Conservation (phyloP, 139 green algal genomes). For the Coccomyxa sp. region DNA sequence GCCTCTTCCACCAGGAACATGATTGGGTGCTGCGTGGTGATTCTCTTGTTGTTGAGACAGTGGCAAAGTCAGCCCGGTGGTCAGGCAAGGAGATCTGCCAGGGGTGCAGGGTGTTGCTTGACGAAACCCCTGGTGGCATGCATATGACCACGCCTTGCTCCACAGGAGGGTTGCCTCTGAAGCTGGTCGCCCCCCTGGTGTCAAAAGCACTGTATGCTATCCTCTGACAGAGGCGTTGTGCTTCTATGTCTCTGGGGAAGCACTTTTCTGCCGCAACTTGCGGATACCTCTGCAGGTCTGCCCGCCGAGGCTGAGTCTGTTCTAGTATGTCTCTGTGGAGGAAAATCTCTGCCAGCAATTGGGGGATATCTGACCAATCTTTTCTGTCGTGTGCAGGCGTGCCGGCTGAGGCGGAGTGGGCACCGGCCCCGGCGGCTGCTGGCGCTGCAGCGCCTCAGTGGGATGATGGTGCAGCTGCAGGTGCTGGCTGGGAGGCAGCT, state of each 20-base stretch:
- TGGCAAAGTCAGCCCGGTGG: too few species aligned
- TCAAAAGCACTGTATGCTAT: neutral
- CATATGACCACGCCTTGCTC: too few species aligned
- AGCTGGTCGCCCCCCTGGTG: too few species aligned
- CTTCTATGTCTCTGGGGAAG: neutral
- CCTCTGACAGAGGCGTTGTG: neutral
- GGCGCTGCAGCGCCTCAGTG: conserved; percentile 26
- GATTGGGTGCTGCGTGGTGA: too few species aligned
- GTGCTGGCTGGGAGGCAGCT: conserved; percentile 55
- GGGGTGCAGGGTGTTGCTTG: too few species aligned
- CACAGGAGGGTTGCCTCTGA: too few species aligned
- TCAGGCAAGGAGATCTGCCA: too few species aligned
- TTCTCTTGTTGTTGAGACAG: too few species aligned
- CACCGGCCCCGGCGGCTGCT: conserved; percentile 2
- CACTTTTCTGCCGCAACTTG: neutral
- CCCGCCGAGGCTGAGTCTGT: conserved; percentile 14
- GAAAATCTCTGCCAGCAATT: neutral
- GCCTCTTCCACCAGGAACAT: too few species aligned
- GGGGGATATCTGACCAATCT: neutral
- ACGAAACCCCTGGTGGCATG: too few species aligned
- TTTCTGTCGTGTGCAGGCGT: neutral
- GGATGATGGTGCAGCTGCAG: conserved; percentile 29
- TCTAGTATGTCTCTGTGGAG: neutral
- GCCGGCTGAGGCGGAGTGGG: conserved; percentile 21
- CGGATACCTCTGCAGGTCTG: neutral